Base-by-base conservation (phyloP, 2,329 filamentous ascomycete species). In the Elsinoe australis region DNA sequence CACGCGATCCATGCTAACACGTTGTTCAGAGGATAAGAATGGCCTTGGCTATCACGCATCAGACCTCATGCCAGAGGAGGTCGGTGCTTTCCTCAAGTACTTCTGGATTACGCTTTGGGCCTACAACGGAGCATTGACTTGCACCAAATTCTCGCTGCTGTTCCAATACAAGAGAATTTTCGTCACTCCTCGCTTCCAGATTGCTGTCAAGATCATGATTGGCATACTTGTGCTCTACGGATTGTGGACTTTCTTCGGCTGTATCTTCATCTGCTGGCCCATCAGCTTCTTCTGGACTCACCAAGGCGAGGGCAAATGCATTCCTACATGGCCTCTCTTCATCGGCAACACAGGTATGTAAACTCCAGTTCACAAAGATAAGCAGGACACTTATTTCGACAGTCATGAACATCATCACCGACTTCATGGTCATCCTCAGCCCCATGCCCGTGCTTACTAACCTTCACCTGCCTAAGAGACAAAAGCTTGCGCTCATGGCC, bases 131-230 rank as follows among this genome's bases (percentile, higher is more conserved):
- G 63, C 61, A 6, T 53, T 67, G 31, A 59, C 58, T 14, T 64
- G 60, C 49, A 66, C 67, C 18, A 71, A 72, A 56, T 59, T 65
- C 9, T 70, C 68, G 0, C 70, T 73, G 28, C 56, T 72, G 3
- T 59, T 72, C 48, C 70, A 72, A 53, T 73, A 72, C 51, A 63
- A 69, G 10, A 67, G 67, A 12, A 65, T 73, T 24, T 73, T 73
- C 49, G 64, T 63, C 10, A 65, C 64, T 4, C 59, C 55, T 12
- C 54, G 55, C 15, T 67, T 67, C 59, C 62, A 65, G 5, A 62
- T 68, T 19, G 54, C 64, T 1, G 61, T 73, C 35, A 74, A 73
- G 56, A 58, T 65, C 0, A 60, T 72, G 3, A 53, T 64, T 19
- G 52, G 47, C 2, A 55, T 64, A 47, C 57, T 66, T 6, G 41